Percentiles rank a stretch among this genome's conserved stretches.
Evolutionary conservation across 371 early-diverging fungal genomes (phyloP).

Genomic region (Apophysomyces elegans): DNA sequence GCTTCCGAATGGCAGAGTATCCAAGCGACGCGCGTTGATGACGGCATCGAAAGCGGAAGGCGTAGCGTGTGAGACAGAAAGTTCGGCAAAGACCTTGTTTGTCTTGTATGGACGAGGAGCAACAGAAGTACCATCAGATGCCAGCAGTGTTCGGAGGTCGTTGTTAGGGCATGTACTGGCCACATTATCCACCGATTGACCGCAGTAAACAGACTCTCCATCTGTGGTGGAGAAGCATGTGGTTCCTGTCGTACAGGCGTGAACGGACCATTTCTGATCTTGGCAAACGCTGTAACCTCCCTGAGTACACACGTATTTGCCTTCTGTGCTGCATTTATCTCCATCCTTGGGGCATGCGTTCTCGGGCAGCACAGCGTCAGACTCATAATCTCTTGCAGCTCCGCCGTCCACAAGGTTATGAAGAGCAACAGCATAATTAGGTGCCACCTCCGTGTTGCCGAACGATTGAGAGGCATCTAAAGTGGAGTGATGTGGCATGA

Average conservation of each 20-base stretch:
- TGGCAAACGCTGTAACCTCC: constrained; percentile 33
- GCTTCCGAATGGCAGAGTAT: constrained; percentile 29
- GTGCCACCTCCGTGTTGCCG: constrained; percentile 32
- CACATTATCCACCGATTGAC: constrained; percentile 17
- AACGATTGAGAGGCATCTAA: constrained; percentile 51
- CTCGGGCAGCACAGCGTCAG: not conserved
- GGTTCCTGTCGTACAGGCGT: constrained; percentile 28
- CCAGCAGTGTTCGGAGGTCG: not conserved
- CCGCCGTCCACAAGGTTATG: constrained; percentile 29
- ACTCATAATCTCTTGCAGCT: not conserved
- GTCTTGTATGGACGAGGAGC: constrained; percentile 31
- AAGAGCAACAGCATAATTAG: constrained; percentile 39
- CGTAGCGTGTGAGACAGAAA: constrained; percentile 22
- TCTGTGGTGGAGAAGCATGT: constrained; percentile 39
- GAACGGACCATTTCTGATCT: constrained; percentile 30
- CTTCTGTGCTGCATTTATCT: constrained; percentile 18
- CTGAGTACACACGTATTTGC: constrained; percentile 26
- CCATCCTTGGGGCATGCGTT: constrained; percentile 15
- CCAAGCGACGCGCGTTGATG: constrained; percentile 40
- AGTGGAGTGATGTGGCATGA: not conserved
- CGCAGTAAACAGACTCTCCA: constrained; percentile 41
- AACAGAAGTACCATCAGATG: constrained; percentile 2
- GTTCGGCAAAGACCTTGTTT: constrained; percentile 30
- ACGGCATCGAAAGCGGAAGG: constrained; percentile 28
- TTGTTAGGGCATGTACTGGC: constrained; percentile 18